A percentile compares a stretch with the other conserved stretches of the same genome.
Conservation (phyloP, 305 asterid genomes). For the Fraxinus velutina region DNA sequence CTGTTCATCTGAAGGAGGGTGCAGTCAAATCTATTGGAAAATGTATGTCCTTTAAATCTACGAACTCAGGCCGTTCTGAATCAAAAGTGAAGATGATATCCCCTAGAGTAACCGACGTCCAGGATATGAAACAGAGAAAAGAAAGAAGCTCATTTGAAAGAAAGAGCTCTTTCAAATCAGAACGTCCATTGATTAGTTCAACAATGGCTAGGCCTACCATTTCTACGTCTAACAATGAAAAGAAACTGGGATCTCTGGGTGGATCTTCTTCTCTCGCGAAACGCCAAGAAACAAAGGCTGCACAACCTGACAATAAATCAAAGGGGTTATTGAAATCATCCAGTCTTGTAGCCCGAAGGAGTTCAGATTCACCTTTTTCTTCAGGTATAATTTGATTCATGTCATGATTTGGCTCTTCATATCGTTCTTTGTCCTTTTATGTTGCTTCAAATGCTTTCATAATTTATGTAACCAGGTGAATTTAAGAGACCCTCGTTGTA, state of each 20-base stretch:
- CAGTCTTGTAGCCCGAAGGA: conserved; percentile 55
- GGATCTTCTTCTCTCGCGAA: conserved; percentile 44
- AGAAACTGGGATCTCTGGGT: conserved; percentile 38
- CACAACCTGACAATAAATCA: conserved; percentile 45
- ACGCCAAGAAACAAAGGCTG: conserved; percentile 43
- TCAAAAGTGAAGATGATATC: conserved; percentile 71
- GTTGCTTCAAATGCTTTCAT: conserved; percentile 19
- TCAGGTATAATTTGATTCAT: conserved; percentile 40
- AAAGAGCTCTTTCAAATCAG: conserved; percentile 56
- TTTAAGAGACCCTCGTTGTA: conserved; percentile 52
- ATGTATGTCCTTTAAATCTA: conserved; percentile 67
- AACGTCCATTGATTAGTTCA: conserved; percentile 37
- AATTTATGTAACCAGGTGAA: conserved; percentile 49
- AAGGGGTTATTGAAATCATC: conserved; percentile 48
- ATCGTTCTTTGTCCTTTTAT: not conserved
- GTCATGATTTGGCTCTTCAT: conserved; percentile 22
- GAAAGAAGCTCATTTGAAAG: conserved; percentile 56
- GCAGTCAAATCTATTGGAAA: conserved; percentile 54
- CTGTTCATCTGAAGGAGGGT: conserved; percentile 55
- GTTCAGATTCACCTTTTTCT: conserved; percentile 39
- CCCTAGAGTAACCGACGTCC: conserved; percentile 52
- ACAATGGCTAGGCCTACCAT: conserved; percentile 33
- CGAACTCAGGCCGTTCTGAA: conserved; percentile 50
- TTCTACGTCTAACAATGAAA: conserved; percentile 48
- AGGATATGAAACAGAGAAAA: conserved; percentile 52